Base-by-base conservation (phyloP, 768 basidiomycete species). In the Pisolithus tinctorius region DNA sequence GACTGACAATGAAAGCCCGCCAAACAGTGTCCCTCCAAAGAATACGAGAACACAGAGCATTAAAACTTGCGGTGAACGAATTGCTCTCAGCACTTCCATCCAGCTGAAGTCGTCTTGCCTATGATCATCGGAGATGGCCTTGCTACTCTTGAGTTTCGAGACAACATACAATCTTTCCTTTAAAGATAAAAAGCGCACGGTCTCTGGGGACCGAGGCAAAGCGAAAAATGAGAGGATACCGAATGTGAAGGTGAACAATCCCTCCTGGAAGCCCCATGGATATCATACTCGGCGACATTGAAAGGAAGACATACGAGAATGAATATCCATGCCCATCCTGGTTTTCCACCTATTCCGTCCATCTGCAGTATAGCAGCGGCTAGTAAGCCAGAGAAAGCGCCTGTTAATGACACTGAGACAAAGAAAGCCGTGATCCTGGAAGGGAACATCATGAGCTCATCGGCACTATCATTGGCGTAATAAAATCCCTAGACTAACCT, bases 291-390 rank as follows among this genome's bases (percentile, higher is more conserved):
- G 17, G 43, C 9, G 23, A 2, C 20, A 38, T 10, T 2, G 1
- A 16, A 34, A 2, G 7, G 3, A 4, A 40, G 2, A 53, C 63
- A 2, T 61, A 79, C 76, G 14, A 79, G 39, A 34, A 80, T 77
- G 55, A 81, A 80, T 55, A 81, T 74, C 82, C 79, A 83, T 34
- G 76, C 70, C 84, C 83, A 86, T 0, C 79, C 83, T 1, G 75
- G 69, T 49, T 67, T 73, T 6, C 79, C 77, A 2, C 67, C 67
- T 6, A 73, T 64, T 11, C 78, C 79, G 43, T 81, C 63, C 72
- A 87, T 79, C 10, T 79, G 63, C 17, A 71, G 59, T 45, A 87
- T 82, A 1, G 73, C 81, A 30, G 79, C 69, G 0, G 83, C 83
- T 1, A 87, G 71, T 5, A 86, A 65, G 39, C 85, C 84, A 6